Evolutionary conservation across 2,329 filamentous ascomycete genomes (phyloP), one percentile per base, ranked within the genome.

Genomic region (Penicillium palitans): DNA sequence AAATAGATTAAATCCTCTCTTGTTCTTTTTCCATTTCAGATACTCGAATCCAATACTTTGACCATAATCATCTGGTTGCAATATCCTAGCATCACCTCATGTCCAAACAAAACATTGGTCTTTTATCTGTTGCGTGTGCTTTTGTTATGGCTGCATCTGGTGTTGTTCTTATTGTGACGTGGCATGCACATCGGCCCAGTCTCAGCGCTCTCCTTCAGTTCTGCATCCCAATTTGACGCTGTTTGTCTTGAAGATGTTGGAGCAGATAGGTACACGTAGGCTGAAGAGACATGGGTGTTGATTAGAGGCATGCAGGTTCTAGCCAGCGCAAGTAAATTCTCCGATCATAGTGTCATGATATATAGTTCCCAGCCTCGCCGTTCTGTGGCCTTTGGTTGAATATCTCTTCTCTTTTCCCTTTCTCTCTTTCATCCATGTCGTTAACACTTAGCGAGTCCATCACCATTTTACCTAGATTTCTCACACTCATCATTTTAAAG

Each of bases 1-100:
- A 75, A 74, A 73, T 72, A 73, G 67, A 68, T 58, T 64, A 71
- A 67, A 63, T 27, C 21, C 62, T 60, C 61, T 55, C 64, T 56
- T 65, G 61, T 55, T 61, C 59, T 52, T 54, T 57, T 58, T 53
- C 58, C 46, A 61, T 68, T 66, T 58, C 61, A 59, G 61, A 65
- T 67, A 66, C 62, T 66, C 65, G 57, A 68, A 71, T 67, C 61
- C 67, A 70, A 68, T 73, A 68, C 61, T 61, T 61, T 58, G 60
- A 59, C 60, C 58, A 61, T 45, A 51, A 62, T 59, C 58, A 50
- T 35, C 60, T 47, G 59, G 55, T 49, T 65, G 17, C 55, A 33
- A 40, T 60, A 61, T 58, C 62, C 52, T 55, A 58, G 19, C 45
- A 48, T 54, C 24, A 35, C 40, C 52, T 44, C 24, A 25, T 48